Evolutionary conservation across 1,284 basidiomycete species (phyloP), one percentile per base, ranked within the genome.

Genomic region (Xerocomus nothofagi): DNA sequence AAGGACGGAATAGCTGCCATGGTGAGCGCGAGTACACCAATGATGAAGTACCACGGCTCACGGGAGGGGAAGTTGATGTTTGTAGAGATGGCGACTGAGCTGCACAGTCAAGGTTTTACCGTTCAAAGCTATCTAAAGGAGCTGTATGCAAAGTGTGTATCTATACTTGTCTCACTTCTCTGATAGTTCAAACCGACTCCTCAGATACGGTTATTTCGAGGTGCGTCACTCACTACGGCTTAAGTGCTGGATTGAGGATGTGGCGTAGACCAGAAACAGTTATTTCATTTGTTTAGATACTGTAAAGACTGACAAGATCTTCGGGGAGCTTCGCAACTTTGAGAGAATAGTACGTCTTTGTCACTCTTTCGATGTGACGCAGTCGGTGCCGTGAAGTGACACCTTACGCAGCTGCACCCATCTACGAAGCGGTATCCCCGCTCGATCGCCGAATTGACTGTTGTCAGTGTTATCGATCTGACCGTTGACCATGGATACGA

Each of bases 1-100:
- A 93, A 93, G 62, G 91, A 93, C 61, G 91, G 91, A 3, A 80
- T 93, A 39, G 79, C 87, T 47, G 86, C 88, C 4, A 81, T 83
- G 20, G 88, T 90, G 55, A 57, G 73, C 52, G 11, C 26, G 36
- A 36, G 26, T 27, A 6, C 27, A 44, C 8, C 3, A 18, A 30
- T 24, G 17, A 30, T 24, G 17, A 37, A 10, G 18, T 14, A 26
- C 20, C 14, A 14, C 21, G 45, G 21, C 41, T 44, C 26, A 53
- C 27, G 4, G 12, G 24, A 38, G 37, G 32, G 26, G 46, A 51
- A 86, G 84, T 73, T 84, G 18, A 69, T 75, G 48, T 93, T 91
- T 61, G 82, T 81, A 4, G 82, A 90, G 60, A 70, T 91, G 18
- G 82, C 78, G 7, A 72, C 73, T 7, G 64, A 71, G 6, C 69